These are phyloP conservation scores for Eragrostis nindensis DNA, from an alignment of 176 grass and related monocot genomes.

Conservation along the genomic window DNA sequence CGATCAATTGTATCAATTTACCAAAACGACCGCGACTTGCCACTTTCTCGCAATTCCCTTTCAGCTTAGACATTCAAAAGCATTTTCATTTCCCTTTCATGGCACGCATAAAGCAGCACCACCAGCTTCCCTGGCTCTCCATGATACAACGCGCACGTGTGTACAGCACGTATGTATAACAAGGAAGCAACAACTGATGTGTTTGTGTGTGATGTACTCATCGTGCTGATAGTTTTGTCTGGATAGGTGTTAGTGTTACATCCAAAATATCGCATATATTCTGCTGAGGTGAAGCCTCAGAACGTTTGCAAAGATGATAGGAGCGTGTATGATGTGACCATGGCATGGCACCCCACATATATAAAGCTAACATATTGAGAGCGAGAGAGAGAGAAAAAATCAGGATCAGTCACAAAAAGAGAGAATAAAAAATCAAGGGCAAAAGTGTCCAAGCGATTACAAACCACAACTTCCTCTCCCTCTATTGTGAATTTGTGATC, in stretches of 20 bases:
- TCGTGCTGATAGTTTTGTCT: not conserved
- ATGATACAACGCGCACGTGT: not conserved
- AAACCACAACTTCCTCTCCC: conserved; percentile 3
- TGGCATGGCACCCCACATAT: not conserved
- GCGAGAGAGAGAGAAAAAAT: too few relatives aligned
- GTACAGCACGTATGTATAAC: not conserved
- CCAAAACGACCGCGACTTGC: not conserved
- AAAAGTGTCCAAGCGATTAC: conserved; percentile 5
- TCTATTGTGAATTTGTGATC: too few relatives aligned
- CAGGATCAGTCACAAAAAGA: too few relatives aligned
- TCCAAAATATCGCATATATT: conserved; percentile 7
- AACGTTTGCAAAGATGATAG: not conserved
- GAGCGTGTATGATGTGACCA: too few relatives aligned
- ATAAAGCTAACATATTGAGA: too few relatives aligned
- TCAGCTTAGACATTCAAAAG: not conserved
- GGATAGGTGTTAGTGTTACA: not conserved
- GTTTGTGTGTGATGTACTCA: not conserved
- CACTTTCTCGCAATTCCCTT: not conserved
- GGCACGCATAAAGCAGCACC: not conserved
- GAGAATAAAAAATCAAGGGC: not conserved
- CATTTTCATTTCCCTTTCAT: not conserved
- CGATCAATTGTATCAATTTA: not conserved
- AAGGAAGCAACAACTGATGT: not conserved
- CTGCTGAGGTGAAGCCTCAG: too few relatives aligned
- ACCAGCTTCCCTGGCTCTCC: not conserved